Percentiles rank a stretch among this genome's conserved stretches.
Evolutionary conservation across 2,329 filamentous ascomycete species (phyloP).

Genomic region (Cordyceps cicadae): DNA sequence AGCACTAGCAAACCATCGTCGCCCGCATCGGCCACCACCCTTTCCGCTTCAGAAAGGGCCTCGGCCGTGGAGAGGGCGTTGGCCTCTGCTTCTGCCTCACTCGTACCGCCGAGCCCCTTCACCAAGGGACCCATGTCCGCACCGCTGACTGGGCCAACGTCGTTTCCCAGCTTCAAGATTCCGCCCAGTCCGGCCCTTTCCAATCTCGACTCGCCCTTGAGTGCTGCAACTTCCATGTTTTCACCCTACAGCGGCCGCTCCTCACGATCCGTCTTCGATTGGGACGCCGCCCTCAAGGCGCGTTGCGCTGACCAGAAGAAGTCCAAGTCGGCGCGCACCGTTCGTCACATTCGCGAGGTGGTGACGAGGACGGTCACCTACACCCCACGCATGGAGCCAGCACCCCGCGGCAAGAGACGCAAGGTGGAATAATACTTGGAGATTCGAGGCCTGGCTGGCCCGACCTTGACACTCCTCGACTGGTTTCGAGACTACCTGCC

Average conservation of each 20-base stretch:
- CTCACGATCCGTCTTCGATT: slow-evolving; percentile 66
- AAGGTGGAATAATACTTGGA: slow-evolving; percentile 50
- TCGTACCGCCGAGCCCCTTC: slow-evolving; percentile 39
- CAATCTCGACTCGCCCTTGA: slow-evolving; percentile 59
- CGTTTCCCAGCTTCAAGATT: slow-evolving; percentile 63
- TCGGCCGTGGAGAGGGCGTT: neutral
- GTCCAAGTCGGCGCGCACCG: slow-evolving; percentile 49
- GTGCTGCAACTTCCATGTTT: slow-evolving; percentile 46
- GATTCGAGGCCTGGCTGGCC: neutral
- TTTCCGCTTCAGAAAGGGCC: slow-evolving; percentile 16
- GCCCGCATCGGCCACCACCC: slow-evolving; percentile 25
- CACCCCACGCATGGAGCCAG: slow-evolving; percentile 76
- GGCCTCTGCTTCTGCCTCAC: slow-evolving; percentile 20
- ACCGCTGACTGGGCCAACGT: slow-evolving; percentile 50
- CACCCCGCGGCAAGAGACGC: slow-evolving; percentile 86
- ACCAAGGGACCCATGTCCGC: slow-evolving; percentile 47
- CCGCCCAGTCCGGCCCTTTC: slow-evolving; percentile 68
- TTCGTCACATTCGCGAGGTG: slow-evolving; percentile 73
- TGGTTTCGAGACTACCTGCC: slow-evolving; percentile 1
- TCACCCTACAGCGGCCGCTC: slow-evolving; percentile 68
- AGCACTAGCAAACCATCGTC: slow-evolving; percentile 24
- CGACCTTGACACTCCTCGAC: neutral
- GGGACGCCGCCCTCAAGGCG: slow-evolving; percentile 63
- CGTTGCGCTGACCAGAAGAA: slow-evolving; percentile 53
- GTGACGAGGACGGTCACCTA: slow-evolving; percentile 93